Evolutionary conservation across 805 yeast species (phyloP).

Genomic region (Wickerhamiella sergipiensis): DNA sequence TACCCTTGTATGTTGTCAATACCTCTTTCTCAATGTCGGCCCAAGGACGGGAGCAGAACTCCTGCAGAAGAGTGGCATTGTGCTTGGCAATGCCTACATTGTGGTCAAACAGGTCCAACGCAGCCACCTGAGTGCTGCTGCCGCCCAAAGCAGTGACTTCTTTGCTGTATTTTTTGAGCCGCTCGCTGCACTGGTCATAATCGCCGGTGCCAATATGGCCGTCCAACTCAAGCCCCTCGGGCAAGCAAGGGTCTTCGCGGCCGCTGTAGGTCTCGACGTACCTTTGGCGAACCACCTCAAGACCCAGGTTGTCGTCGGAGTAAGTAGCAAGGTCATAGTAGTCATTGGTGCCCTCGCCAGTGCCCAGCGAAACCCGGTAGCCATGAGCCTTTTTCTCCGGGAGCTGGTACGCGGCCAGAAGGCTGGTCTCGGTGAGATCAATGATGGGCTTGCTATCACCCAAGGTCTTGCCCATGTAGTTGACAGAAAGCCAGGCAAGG

Average conservation of each 20-base stretch:
- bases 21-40: slow-evolving; percentile 13
- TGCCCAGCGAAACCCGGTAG: slow-evolving; percentile 6
- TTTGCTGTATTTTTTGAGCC: slow-evolving; percentile 33
- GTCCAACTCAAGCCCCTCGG: slow-evolving; percentile 5
- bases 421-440: slow-evolving; percentile 7
- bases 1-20: slow-evolving; percentile 1
- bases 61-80: background rate
- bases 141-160: background rate
- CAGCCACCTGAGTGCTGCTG: background rate
- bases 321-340: slow-evolving; percentile 7
- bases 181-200: slow-evolving; percentile 33
- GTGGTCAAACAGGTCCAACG: background rate
- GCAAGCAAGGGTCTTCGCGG: slow-evolving; percentile 1
- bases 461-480: slow-evolving; percentile 38
- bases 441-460: slow-evolving; percentile 29
- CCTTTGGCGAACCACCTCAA: slow-evolving; percentile 1
- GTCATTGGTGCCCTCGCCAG: background rate
- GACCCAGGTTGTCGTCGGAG: slow-evolving; percentile 3
- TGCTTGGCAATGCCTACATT: background rate
- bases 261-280: background rate
- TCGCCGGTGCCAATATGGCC: slow-evolving; percentile 35
- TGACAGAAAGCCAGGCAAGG: slow-evolving; percentile 53
- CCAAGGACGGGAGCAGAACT: slow-evolving; percentile 9
- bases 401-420: slow-evolving; percentile 3
- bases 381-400: slow-evolving; percentile 2